A percentile compares a stretch with the other conserved stretches of the same genome.
Conservation (phyloP, 2,329 filamentous ascomycete species). For the Septoria linicola region DNA sequence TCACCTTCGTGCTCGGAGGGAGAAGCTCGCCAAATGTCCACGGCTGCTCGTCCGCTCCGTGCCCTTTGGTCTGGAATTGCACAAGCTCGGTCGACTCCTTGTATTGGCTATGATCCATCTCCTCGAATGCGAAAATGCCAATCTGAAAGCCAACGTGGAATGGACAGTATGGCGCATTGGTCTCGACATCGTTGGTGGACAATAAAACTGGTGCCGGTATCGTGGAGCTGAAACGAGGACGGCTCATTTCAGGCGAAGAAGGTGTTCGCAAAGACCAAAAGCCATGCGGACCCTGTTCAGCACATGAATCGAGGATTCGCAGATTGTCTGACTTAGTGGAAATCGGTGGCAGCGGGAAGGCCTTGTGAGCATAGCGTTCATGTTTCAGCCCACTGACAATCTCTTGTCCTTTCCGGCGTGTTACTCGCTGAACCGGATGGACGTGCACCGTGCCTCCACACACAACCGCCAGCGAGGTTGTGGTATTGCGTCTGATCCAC, state of each 20-base stretch:
- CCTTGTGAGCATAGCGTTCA: conserved; percentile 30
- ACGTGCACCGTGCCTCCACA: conserved; percentile 66
- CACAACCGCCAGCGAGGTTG: conserved; percentile 63
- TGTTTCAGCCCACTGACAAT: conserved; percentile 50
- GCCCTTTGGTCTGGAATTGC: conserved; percentile 27
- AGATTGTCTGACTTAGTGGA: conserved; percentile 18
- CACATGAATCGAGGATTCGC: conserved; percentile 25
- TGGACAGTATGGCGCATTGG: conserved; percentile 90
- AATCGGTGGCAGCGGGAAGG: conserved; percentile 30
- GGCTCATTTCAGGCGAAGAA: conserved; percentile 10
- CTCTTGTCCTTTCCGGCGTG: conserved; percentile 43
- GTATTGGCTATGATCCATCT: conserved; percentile 26
- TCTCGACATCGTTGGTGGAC: conserved; percentile 56
- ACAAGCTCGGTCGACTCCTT: conserved; percentile 12
- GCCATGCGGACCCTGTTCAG: conserved; percentile 36
- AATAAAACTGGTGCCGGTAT: neutral
- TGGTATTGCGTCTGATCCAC: conserved; percentile 64
- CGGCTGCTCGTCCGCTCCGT: conserved; percentile 25
- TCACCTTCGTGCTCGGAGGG: conserved; percentile 32
- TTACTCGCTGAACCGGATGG: conserved; percentile 59
- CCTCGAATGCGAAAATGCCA: conserved; percentile 66
- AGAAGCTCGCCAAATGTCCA: conserved; percentile 37
- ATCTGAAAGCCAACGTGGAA: conserved; percentile 91
- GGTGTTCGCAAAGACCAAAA: conserved; percentile 43
- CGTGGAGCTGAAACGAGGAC: conserved; percentile 1